Base-by-base conservation (phyloP, 2,329 filamentous ascomycete genomes). In the Stylonectria norvegica region DNA sequence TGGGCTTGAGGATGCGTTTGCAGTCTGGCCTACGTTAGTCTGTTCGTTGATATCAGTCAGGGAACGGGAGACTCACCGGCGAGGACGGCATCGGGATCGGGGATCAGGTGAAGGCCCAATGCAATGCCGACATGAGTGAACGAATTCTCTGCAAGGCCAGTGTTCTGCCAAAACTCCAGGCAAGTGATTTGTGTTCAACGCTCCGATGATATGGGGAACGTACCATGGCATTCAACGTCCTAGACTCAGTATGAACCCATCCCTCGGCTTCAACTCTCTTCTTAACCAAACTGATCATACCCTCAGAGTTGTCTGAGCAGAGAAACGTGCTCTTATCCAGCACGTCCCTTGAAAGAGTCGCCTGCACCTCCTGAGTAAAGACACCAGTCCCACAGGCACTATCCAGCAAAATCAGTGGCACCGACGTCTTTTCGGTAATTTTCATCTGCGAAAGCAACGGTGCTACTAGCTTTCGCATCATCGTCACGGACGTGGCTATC, bases 301-400 rank as follows among this genome's bases (percentile, higher is more conserved):
- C 56, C 2, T 62, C 58, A 0, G 72, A 69, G 16, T 66, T 61
- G 49, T 81, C 77, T 4, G 69, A 67, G 20, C 69, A 75, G n/a
- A 74, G 52, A 38, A 79, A 63, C 16, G 62, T 65, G 57, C 74
- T 75, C 38, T 57, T 52, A 7, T 52, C 55, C 15, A 74, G 60
- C 5, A 69, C 56, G 2, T 66, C 51, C 6, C 54, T 56, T 10
- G 63, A 47, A 11, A 79, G 43, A 3, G 50, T 55, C 8, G 55
- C 53, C 40, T 75, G 67, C 11, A 78, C 50, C 18, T 69, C 56
- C 7, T 69, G 66, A 1, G 69, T 70, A 10, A 77, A 61, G 12
- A 75, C 63, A 1, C 75, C 77, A 4, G 66, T 64, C 0, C 76
- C 76, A 40, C 76, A 79, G 5, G 72, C 75, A 46, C 69, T 70